These are phyloP conservation scores for Cenococcum geophilum DNA, from an alignment of 495 filamentous ascomycete genomes.

Conservation along the genomic window DNA sequence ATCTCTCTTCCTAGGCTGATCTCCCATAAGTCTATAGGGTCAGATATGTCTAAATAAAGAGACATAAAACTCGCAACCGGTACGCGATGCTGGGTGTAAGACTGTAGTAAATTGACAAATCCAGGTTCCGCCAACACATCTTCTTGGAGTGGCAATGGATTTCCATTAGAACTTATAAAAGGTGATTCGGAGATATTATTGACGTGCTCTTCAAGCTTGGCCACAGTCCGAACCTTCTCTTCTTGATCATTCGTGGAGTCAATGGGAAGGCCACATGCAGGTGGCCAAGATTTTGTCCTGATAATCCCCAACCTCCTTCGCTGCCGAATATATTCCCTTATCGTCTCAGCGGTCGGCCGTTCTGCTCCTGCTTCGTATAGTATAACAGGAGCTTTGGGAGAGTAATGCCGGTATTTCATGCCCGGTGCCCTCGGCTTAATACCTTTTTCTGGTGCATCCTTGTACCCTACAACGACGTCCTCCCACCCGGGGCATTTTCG, in stretches of 20 bases:
- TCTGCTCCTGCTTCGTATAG: slow-evolving; percentile 59
- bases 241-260: neutral
- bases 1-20: slow-evolving; percentile 61
- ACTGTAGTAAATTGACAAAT: slow-evolving; percentile 21
- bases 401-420: slow-evolving; percentile 99
- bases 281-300: slow-evolving; percentile 36
- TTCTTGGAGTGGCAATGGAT: neutral
- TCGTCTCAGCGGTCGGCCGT: slow-evolving; percentile 33
- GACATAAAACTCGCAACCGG: slow-evolving; percentile 17
- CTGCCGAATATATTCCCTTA: slow-evolving; percentile 27
- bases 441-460: slow-evolving; percentile 53
- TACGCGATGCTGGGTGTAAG: slow-evolving; percentile 16
- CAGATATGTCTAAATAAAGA: neutral
- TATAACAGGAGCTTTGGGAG: slow-evolving; percentile 79
- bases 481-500: slow-evolving; percentile 74
- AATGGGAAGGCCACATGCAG: slow-evolving; percentile 10
- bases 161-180: neutral
- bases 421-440: slow-evolving; percentile 73
- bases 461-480: slow-evolving; percentile 64
- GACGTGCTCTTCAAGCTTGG: no score
- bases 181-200: neutral
- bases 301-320: slow-evolving; percentile 37
- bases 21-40: slow-evolving; percentile 37
- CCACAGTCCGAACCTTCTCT: neutral
- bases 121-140: neutral